Conservation (phyloP, 225 moss, liverwort and hornwort species). For the Neckera pumila region DNA sequence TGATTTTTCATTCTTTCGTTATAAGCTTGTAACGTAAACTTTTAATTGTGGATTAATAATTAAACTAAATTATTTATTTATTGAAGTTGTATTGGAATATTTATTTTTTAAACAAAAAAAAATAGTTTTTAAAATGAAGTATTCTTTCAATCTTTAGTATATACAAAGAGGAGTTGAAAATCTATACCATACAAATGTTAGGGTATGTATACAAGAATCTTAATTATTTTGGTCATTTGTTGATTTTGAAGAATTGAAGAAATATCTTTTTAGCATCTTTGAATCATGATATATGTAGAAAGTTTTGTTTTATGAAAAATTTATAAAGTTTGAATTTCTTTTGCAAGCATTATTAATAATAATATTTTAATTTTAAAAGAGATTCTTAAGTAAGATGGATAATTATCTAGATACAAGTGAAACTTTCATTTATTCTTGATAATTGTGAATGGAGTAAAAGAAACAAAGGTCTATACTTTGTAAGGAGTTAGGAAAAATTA, state of each 20-base stretch:
- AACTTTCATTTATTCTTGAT: neutral
- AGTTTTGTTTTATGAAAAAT: neutral
- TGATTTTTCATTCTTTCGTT: fast-evolving
- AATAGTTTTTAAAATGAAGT: neutral
- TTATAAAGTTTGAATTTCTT: neutral
- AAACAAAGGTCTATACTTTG: neutral
- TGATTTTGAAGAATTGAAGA: neutral
- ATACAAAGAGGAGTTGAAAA: neutral
- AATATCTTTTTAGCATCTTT: neutral
- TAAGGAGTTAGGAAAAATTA: neutral
- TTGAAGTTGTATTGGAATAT: fast-evolving
- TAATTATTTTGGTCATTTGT: neutral
- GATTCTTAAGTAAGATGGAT: neutral
- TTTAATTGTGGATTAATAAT: neutral
- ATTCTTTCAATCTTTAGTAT: neutral
- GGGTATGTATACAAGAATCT: neutral
- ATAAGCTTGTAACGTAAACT: neutral
- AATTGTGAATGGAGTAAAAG: neutral
- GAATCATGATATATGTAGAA: neutral
- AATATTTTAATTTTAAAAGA: too few species aligned
- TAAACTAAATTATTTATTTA: neutral
- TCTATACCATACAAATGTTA: neutral
- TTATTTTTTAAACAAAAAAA: neutral
- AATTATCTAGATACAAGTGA: neutral
- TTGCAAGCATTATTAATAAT: too few species aligned